A percentile compares a stretch with the other conserved stretches of the same genome.
Evolutionary conservation across 495 filamentous ascomycete species (phyloP).

Genomic region (Daldinia vernicosa): DNA sequence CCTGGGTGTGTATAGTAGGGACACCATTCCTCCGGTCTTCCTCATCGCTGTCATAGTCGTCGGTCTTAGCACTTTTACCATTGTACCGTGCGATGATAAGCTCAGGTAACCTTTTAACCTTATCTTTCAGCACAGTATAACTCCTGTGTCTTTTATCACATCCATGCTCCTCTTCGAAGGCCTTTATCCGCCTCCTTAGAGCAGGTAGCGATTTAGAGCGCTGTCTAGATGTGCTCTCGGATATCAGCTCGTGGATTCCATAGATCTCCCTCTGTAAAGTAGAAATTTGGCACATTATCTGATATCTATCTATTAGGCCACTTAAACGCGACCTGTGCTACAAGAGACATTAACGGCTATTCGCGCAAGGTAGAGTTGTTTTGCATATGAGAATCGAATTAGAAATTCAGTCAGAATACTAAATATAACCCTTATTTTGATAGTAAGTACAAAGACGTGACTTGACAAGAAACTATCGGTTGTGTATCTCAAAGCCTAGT

Average conservation of each 20-base stretch:
- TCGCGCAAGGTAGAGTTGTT: not conserved
- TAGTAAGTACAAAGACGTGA: not conserved
- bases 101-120: not conserved
- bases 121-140: not conserved
- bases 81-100: not conserved
- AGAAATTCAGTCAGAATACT: not conserved
- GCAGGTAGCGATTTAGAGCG: not conserved
- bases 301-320: not conserved
- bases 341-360: not conserved
- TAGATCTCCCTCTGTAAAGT: not conserved
- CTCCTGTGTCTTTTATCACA: not conserved
- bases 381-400: not conserved
- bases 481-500: not conserved
- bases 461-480: not conserved
- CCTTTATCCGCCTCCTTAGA: not conserved
- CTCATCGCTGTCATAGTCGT: constrained; percentile 28
- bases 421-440: not conserved
- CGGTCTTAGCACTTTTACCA: not conserved
- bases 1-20: constrained; percentile 3
- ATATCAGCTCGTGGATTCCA: not conserved
- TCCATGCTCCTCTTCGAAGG: not conserved
- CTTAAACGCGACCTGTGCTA: not conserved
- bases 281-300: not conserved
- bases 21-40: constrained; percentile 32
- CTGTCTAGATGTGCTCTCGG: not conserved